Evolutionary conservation across 805 yeast species (phyloP).

Genomic region (Wickerhamomyces canadensis): DNA sequence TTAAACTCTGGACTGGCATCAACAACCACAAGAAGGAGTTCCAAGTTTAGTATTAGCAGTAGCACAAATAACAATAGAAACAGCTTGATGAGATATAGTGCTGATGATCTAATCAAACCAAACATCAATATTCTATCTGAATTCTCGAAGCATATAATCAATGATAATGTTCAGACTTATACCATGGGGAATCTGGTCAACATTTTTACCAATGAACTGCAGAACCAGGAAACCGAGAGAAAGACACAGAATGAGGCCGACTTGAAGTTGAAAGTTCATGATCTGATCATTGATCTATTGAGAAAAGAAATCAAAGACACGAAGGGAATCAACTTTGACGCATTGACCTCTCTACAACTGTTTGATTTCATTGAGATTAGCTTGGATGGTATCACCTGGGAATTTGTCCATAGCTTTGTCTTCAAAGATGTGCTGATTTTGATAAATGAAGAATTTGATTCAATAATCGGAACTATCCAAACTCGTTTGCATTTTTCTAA

Average conservation of each 20-base stretch:
- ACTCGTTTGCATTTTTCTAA: slow-evolving; percentile 31
- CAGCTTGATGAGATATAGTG: slow-evolving; percentile 5
- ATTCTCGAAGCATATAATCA: slow-evolving; percentile 16
- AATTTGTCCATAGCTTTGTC: slow-evolving; percentile 27
- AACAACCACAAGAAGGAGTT: background rate
- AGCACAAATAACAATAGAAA: background rate
- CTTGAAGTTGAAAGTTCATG: slow-evolving; percentile 12
- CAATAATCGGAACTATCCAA: slow-evolving; percentile 37
- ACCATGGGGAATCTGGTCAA: slow-evolving; percentile 13
- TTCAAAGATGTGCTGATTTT: slow-evolving; percentile 29
- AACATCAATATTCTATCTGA: slow-evolving; percentile 19
- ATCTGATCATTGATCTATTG: slow-evolving; percentile 6
- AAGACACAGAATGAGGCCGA: background rate
- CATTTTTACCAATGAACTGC: slow-evolving; percentile 16
- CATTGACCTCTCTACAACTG: slow-evolving; percentile 26
- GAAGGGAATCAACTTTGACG: slow-evolving; percentile 11
- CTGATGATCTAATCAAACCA: slow-evolving; percentile 15
- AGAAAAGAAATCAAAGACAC: slow-evolving; percentile 1
- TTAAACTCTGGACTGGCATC: background rate
- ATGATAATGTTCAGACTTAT: slow-evolving; percentile 7
- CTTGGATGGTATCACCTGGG: slow-evolving; percentile 39
- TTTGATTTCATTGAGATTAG: slow-evolving; percentile 41
- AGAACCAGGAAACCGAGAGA: slow-evolving; percentile 3
- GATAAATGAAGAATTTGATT: slow-evolving; percentile 14
- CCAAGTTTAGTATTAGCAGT: too few species aligned